Evolutionary conservation across 768 basidiomycete genomes (phyloP).

Genomic region (Lactifluus piperatus): DNA sequence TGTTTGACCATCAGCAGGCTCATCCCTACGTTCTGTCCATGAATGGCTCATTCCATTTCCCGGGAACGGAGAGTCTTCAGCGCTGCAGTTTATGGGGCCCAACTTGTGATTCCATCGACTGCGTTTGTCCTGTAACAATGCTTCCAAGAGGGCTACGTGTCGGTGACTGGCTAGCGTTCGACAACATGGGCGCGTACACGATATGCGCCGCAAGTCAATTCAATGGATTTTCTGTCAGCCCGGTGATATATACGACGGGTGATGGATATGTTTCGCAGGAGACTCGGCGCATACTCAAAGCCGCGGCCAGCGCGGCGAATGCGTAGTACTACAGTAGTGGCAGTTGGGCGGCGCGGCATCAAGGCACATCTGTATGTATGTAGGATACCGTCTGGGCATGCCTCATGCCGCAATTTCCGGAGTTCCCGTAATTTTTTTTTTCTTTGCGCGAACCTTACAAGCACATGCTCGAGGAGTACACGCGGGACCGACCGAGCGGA

Average conservation of each 20-base stretch:
- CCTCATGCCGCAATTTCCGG: conserved; percentile 12
- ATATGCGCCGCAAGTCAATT: conserved; percentile 93
- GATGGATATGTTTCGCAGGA: conserved; percentile 39
- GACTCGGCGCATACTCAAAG: conserved; percentile 42
- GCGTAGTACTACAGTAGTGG: conserved; percentile 6
- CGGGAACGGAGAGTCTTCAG: conserved; percentile 35
- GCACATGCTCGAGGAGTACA: conserved; percentile 15
- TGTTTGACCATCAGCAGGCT: conserved; percentile 84
- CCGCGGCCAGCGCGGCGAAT: conserved; percentile 32
- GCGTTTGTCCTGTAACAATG: conserved; percentile 57
- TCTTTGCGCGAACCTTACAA: background rate
- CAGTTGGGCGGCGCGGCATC: background rate
- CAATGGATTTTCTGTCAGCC: conserved; percentile 81
- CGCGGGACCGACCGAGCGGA: conserved; percentile 1
- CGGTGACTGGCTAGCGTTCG: conserved; percentile 98
- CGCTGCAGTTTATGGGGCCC: conserved; percentile 90
- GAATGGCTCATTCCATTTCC: conserved; percentile 54
- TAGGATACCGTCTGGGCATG: background rate
- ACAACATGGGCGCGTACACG: conserved; percentile 99
- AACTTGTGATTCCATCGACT: conserved; percentile 97
- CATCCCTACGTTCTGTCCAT: conserved; percentile 75
- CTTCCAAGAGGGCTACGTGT: conserved; percentile 68
- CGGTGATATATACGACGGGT: conserved; percentile 72
- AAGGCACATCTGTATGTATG: conserved; percentile 1
- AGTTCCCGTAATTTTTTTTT: conserved; percentile 14